Evolutionary conservation across 352 stramenopile species (phyloP), one percentile per base, ranked within the genome.

Genomic region (Phytophthora crassamura): DNA sequence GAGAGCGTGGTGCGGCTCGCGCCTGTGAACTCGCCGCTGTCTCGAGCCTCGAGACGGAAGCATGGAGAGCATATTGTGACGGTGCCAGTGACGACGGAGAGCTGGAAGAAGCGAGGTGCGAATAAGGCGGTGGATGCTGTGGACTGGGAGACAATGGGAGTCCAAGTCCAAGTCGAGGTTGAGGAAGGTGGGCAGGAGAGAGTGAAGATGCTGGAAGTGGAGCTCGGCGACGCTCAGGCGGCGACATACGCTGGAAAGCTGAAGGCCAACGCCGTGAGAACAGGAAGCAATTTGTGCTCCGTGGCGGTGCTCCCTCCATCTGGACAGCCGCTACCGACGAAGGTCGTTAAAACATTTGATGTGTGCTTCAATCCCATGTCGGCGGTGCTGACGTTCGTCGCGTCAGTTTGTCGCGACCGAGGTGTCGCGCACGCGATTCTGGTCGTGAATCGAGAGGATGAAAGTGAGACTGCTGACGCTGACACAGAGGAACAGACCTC

Each of bases 1-100:
- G 84, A 90, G 54, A 63, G 60, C 9, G 78, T 93, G 12, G 54
- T 91, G 49, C 78, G 84, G 7, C 35, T 90, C 14, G 77, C 76
- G 15, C 77, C 76, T 1, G 36, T 67, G 7, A 48, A 68, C 52
- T 90, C 84, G 18, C 51, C 59, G 32, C 69, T 93, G 39, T 87
- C 76, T 35, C 28, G 41, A 39, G 66, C 58, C 11, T 84, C 80
- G n/a, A 66, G n/a, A 30, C 43, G 22, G 15, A 79, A 74, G 22
- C 80, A 93, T 47, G 78, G 76, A 1, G 57, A 77, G 5, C 82
- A 90, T 63, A 66, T 93, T 18, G 52, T 68, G 28, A 67, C 55
- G 14, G 34, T 77, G 7, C 33, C 64, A 22, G 30, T 66, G 11
- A 12, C 8, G 18, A 42, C 12, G 9, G 34, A 70, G 39, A 59